Evolutionary conservation across 192 early-diverging fungal genomes (phyloP), one percentile per base, ranked within the genome.

Genomic region (Entomortierella chlamydospora): DNA sequence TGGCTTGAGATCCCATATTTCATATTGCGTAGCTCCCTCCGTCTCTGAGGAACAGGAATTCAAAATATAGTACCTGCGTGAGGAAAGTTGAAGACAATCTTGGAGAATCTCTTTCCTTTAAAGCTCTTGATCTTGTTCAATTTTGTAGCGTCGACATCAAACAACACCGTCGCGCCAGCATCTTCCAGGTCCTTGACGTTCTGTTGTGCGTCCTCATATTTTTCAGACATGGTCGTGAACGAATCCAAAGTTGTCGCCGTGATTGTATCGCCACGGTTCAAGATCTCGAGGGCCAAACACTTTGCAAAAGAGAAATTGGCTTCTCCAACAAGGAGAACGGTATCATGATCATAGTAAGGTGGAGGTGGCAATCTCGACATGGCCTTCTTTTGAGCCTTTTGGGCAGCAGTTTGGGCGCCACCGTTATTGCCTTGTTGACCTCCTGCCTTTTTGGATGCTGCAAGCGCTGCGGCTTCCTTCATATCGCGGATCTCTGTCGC

Each of bases 21-120:
- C n/a, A n/a, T n/a, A n/a, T n/a, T n/a, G n/a, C n/a, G n/a, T n/a
- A n/a, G n/a, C n/a, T n/a, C n/a, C n/a, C n/a, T n/a, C n/a, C n/a
- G n/a, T n/a, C n/a, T n/a, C n/a, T n/a, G n/a, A n/a, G n/a, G n/a
- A n/a, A n/a, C n/a, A n/a, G n/a, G n/a, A n/a, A n/a, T n/a, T n/a
- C n/a, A n/a, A n/a, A 20, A 37, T 47, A 51, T 42, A 29, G 33
- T 83, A 88, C 96, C 96, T 10, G 91, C 91, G 72, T 99, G 97
- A 37, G 97, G 97, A 79, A 99, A 99, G 78, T 97, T 97, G 78
- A 99, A 99, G 17, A 97, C 89, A 39, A 99, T 94, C 65, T 92
- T 93, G 45, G 88, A 84, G 70, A 96, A 99, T 39, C 68, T 47
- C 56, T 84, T 82, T 23, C 72, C 73, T 29, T 80, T 86, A n/a